phyloP scores from a whole-genome alignment of 2,329 filamentous ascomycete genomes.

The Ceratocystis eucalypticola region DNA sequence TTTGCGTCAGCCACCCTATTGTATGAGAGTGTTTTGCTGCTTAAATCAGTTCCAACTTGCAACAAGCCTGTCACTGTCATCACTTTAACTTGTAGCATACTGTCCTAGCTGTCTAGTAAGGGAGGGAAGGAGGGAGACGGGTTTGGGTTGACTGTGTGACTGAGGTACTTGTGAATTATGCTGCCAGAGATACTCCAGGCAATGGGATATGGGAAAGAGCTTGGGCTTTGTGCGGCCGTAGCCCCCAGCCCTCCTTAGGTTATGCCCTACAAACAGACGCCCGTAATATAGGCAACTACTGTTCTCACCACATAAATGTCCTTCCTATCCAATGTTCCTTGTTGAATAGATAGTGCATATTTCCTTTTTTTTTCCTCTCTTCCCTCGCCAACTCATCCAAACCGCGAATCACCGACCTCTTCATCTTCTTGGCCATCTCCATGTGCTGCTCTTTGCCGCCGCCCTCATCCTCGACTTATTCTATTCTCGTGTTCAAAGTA shows the following conservation, averaged over 20 bases:
- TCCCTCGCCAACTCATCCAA: background rate
- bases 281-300: background rate
- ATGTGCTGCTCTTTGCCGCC: background rate
- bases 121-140: no score
- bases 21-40: background rate
- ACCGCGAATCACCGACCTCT: background rate
- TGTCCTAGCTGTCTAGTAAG: no score
- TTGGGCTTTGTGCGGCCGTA: no score
- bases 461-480: background rate
- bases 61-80: no score
- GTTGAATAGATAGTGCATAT: background rate
- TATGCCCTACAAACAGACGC: background rate
- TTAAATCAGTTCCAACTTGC: no score
- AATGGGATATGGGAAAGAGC: no score
- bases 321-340: background rate
- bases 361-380: background rate
- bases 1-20: background rate
- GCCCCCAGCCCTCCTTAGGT: background rate
- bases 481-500: constrained; percentile 2
- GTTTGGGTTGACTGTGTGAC: no score
- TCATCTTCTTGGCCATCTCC: background rate
- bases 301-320: background rate
- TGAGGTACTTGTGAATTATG: background rate
- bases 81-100: no score
- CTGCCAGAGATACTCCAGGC: background rate